Evolutionary conservation across 1,139 yeast species (phyloP).

Genomic region (Kluyveromyces marxianus): DNA sequence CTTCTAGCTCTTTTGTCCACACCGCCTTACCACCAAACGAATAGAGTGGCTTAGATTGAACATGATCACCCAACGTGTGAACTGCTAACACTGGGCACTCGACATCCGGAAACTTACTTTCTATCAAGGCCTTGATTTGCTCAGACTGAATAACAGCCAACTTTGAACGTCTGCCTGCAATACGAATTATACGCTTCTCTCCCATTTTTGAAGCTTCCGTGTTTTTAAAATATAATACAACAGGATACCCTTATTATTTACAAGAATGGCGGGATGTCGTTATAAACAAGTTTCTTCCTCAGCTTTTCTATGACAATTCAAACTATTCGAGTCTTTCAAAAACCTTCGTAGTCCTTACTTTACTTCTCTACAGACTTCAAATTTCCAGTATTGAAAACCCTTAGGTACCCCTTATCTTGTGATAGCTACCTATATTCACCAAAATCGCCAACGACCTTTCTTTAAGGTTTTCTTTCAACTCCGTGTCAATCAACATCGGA

Average conservation of each 20-base stretch:
- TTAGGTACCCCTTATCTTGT: too few species aligned
- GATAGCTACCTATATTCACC: too few species aligned
- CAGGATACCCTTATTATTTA: background rate
- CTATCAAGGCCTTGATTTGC: constrained; percentile 56
- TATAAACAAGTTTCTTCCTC: too few species aligned
- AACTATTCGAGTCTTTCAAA: too few species aligned
- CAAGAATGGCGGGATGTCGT: too few species aligned
- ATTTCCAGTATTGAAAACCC: too few species aligned
- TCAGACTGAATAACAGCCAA: constrained; percentile 85
- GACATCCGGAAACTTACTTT: constrained; percentile 50
- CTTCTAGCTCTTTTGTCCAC: constrained; percentile 95
- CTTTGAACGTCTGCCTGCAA: constrained; percentile 86
- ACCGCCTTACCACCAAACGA: constrained; percentile 92
- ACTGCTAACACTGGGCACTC: constrained; percentile 71
- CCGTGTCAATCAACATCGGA: too few species aligned
- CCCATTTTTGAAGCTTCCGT: background rate
- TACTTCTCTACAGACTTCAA: too few species aligned
- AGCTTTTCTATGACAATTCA: too few species aligned
- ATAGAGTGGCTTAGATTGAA: constrained; percentile 77
- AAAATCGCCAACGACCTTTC: too few species aligned
- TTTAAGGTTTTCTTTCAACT: too few species aligned
- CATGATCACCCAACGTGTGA: constrained; percentile 84
- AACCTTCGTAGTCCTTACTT: too few species aligned
- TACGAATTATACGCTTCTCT: constrained; percentile 25
- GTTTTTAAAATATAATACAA: background rate